phyloP scores from a whole-genome alignment of 257 asterid genomes.

The Haberlea rhodopensis region DNA sequence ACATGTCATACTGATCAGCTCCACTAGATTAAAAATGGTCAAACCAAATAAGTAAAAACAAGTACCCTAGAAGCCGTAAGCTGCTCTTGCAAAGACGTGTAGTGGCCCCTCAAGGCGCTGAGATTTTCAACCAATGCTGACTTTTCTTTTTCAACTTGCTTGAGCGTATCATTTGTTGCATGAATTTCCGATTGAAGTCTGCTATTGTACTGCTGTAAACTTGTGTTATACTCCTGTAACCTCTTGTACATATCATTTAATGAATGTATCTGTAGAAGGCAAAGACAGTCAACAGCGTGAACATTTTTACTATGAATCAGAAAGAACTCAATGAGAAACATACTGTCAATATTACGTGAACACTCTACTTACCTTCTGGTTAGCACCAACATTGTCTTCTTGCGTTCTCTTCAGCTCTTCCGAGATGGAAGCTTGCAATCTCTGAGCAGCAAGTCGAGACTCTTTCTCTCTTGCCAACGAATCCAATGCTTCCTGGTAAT shows the following conservation, averaged over 20 bases:
- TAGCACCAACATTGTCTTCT: conserved; percentile 51
- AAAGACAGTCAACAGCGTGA: conserved; percentile 20
- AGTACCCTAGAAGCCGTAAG: conserved; percentile 69
- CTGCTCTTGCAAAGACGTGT: conserved; percentile 81
- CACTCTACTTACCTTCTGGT: conserved; percentile 73
- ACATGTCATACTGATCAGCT: neutral
- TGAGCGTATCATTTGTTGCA: conserved; percentile 55
- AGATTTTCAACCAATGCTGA: conserved; percentile 71
- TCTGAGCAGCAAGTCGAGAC: conserved; percentile 62
- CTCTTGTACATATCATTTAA: conserved; percentile 71
- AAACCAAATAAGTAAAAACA: neutral
- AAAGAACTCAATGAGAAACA: neutral
- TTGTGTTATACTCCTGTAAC: conserved; percentile 78
- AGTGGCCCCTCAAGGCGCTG: conserved; percentile 78
- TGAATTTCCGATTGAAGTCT: conserved; percentile 84
- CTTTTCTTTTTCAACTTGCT: conserved; percentile 83
- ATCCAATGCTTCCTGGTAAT: conserved; percentile 72
- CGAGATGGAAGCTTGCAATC: conserved; percentile 56
- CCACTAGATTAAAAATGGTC: neutral
- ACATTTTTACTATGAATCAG: neutral
- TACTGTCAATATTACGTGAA: too few species aligned
- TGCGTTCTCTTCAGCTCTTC: conserved; percentile 80
- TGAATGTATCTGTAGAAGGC: conserved; percentile 67
- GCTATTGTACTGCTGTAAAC: conserved; percentile 81
- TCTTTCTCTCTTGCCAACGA: conserved; percentile 65